Percentiles rank a stretch among this genome's conserved stretches.
Evolutionary conservation across 2,329 filamentous ascomycete species (phyloP).

Genomic region (Calonectria multiphialidica): DNA sequence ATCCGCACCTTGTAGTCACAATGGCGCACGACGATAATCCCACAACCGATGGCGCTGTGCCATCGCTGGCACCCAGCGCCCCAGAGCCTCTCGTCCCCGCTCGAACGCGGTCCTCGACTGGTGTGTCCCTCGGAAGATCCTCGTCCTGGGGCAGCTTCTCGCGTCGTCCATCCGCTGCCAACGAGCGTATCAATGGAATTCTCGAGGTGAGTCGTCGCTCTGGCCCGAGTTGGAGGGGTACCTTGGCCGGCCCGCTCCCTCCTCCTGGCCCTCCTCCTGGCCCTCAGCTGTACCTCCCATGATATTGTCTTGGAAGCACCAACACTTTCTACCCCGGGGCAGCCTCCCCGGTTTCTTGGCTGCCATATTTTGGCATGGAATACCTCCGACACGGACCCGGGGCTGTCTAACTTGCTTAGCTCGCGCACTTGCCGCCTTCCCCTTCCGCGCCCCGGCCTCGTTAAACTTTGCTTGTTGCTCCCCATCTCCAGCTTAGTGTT

Average conservation of each 20-base stretch:
- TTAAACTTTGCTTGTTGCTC: conserved; percentile 8
- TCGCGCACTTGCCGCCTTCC: conserved; percentile 28
- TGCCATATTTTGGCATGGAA: conserved; percentile 13
- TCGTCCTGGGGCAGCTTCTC: conserved; percentile 34
- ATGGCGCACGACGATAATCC: background rate
- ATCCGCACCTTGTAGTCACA: background rate
- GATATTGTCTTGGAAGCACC: conserved; percentile 7
- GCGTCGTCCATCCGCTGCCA: conserved; percentile 41
- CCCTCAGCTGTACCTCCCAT: background rate
- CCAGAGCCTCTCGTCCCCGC: conserved; percentile 23
- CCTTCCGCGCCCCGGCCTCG: background rate
- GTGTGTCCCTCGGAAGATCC: conserved; percentile 25
- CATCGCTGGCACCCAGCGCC: background rate
- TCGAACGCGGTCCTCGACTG: conserved; percentile 27
- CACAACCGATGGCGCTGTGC: background rate
- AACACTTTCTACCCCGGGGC: background rate
- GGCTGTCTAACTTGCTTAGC: conserved; percentile 23
- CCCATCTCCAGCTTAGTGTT: background rate
- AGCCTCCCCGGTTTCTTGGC: background rate
- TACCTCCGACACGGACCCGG: conserved; percentile 26
- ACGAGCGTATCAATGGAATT: conserved; percentile 59
- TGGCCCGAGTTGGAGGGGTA: background rate
- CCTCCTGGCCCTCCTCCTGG: background rate
- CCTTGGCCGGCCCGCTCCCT: background rate
- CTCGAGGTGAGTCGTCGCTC: conserved; percentile 55